Conservation (phyloP, 2,329 filamentous ascomycete species). For the Fusarium sarcochroum region DNA sequence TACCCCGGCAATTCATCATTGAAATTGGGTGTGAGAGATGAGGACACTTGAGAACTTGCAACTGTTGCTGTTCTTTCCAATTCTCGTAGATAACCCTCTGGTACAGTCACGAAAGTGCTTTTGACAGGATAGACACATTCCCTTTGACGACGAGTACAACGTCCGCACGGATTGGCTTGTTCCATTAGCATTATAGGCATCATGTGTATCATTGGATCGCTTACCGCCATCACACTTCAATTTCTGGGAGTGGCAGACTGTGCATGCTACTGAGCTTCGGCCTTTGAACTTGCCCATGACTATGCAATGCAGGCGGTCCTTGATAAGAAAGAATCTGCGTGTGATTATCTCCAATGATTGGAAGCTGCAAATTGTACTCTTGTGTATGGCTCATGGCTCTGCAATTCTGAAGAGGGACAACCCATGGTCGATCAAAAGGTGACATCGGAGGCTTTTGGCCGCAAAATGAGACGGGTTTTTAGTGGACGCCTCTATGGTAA, state of each 20-base stretch:
- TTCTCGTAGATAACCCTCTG: not conserved
- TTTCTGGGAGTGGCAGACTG: constrained; percentile 1
- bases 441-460: not conserved
- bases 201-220: not conserved
- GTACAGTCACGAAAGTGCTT: not conserved
- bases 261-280: not conserved
- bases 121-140: not conserved
- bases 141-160: not conserved
- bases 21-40: not conserved
- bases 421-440: not conserved
- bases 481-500: not conserved
- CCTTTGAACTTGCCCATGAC: not conserved
- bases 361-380: too few species aligned
- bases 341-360: not conserved
- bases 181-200: not conserved
- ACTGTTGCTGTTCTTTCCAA: not conserved
- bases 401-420: not conserved
- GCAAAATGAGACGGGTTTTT: not conserved
- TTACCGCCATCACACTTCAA: not conserved
- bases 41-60: not conserved
- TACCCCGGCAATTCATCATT: not conserved
- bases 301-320: too few species aligned
- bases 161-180: not conserved
- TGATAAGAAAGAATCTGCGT: too few species aligned
- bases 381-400: not conserved